Conservation (phyloP, 371 early-diverging fungal genomes). For the Scutellospora calospora region DNA sequence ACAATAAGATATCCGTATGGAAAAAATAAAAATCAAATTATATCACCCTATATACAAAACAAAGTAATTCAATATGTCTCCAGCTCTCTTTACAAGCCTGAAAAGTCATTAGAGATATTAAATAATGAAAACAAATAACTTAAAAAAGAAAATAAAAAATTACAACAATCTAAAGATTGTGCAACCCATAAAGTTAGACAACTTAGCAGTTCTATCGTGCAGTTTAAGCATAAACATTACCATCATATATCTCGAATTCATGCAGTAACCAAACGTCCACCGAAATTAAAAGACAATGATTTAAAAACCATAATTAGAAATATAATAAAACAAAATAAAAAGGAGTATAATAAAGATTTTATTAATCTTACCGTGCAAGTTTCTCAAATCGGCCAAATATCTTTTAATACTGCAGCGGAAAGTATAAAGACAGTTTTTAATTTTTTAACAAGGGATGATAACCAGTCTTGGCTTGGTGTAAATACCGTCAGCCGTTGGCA, state of each 20-base stretch:
- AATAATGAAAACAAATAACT: conserved; percentile 12
- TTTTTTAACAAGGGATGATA: no score
- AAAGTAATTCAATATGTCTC: not conserved
- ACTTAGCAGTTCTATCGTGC: not conserved
- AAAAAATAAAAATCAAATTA: conserved; percentile 10
- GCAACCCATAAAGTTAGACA: not conserved
- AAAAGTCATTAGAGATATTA: not conserved
- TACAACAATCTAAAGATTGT: not conserved
- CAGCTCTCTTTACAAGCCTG: not conserved
- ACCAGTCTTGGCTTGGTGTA: no score
- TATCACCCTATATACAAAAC: conserved; percentile 5
- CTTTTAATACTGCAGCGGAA: no score
- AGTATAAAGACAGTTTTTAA: no score
- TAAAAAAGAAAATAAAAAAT: not conserved
- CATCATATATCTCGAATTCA: no score
- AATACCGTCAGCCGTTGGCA: no score
- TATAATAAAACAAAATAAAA: not conserved
- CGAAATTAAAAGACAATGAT: no score
- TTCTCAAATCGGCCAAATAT: conserved; percentile 10
- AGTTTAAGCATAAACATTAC: no score
- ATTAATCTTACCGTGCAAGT: not conserved
- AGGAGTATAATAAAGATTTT: conserved; percentile 1
- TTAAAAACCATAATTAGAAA: conserved; percentile 1
- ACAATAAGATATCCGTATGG: not conserved
- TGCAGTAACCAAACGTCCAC: not conserved